Evolutionary conservation across 305 asterid species (phyloP).

Genomic region (Fraxinus platypoda): DNA sequence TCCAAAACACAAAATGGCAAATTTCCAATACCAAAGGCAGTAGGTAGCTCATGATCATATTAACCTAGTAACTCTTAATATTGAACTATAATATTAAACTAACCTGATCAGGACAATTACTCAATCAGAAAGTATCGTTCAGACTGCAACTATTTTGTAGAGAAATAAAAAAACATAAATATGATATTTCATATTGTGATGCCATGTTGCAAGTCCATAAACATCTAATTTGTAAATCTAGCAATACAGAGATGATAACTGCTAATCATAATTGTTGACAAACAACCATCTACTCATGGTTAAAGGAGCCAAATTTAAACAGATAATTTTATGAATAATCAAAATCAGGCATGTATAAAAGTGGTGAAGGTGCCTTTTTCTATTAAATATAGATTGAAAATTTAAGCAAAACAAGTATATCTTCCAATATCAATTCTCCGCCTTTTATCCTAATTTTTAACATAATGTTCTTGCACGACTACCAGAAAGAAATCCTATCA

Average conservation of each 20-base stretch:
- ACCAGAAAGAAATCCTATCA: conserved; percentile 15
- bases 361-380: not conserved
- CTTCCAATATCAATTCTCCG: not conserved
- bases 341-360: not conserved
- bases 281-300: not conserved
- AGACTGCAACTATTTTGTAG: not conserved
- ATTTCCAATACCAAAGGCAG: not conserved
- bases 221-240: not conserved
- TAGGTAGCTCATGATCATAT: not conserved
- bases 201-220: not conserved
- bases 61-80: not conserved
- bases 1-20: not conserved
- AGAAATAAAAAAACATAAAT: not conserved
- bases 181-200: not conserved
- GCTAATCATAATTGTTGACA: not conserved
- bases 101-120: not conserved
- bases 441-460: not conserved
- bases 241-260: not conserved
- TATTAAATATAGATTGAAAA: not conserved
- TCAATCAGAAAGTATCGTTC: not conserved
- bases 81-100: not conserved
- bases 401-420: not conserved
- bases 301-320: not conserved
- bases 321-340: not conserved
- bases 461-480: not conserved